Evolutionary conservation across 805 yeast genomes (phyloP), one percentile per base, ranked within the genome.

Genomic region (Pichia cephalocereana): DNA sequence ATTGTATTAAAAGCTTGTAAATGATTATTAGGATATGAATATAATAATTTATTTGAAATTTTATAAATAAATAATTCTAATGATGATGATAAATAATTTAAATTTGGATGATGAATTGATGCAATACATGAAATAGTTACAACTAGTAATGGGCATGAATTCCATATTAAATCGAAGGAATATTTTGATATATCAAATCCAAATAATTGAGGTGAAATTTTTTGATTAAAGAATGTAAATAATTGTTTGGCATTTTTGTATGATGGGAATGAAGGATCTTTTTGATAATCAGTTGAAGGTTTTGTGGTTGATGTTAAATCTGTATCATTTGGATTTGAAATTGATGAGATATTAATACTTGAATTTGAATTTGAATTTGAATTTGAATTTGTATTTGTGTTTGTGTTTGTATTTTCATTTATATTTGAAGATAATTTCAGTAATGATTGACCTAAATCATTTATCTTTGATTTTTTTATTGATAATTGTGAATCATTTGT

Each of bases 61-160:
- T 46, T 44, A 41, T 65, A 66, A 10, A 70, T 59, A 6, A 65
- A 49, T 4, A 47, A 43, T 44, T 67, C 65, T 31, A 70, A 49
- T 8, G 52, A 47, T 17, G 54, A 50, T 32, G 59, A 63, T 28
- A 65, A 43, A 23, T 52, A 48, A 23, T 57, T 54, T 8, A 59
- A 54, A 10, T 59, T 54, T 0, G 82, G 76, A 57, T 80, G 82
- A 57, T 80, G 85, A 42, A 78, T 75, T 31, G 82, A 77, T 0
- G 86, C 75, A 14, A 82, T 78, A 6, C 82, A 70, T 56, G 83
- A 74, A 3, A 82, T 73, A 2, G 86, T 76, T 38, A 78, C 75
- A 4, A 82, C 73, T 37, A 82, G 63, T 8, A 82, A 63, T 0
- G 85, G 83, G 28, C 83, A 78, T 6, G 69, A 60, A 3, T 66